phyloP scores from a whole-genome alignment of 371 early-diverging fungal genomes.

The Vairimorpha apis region DNA sequence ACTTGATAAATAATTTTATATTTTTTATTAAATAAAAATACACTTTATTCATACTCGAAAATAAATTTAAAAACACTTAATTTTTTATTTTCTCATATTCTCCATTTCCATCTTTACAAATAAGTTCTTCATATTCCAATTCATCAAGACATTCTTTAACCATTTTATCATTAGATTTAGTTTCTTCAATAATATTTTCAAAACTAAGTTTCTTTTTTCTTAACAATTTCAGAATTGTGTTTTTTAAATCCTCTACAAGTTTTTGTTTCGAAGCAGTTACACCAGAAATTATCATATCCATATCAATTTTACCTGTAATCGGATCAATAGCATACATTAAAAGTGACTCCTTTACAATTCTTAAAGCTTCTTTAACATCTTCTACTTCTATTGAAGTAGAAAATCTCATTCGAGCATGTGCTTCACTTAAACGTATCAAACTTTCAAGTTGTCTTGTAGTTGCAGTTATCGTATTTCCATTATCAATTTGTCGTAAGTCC shows the following conservation, averaged over 20 bases:
- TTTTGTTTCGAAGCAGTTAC: slow-evolving; percentile 59
- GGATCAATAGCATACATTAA: slow-evolving; percentile 92
- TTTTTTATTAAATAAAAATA: no score
- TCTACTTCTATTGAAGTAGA: slow-evolving; percentile 65
- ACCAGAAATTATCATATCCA: slow-evolving; percentile 88
- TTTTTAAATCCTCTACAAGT: slow-evolving; percentile 55
- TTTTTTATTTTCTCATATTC: slow-evolving; percentile 29
- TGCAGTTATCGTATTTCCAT: slow-evolving; percentile 75
- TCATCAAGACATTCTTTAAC: slow-evolving; percentile 43
- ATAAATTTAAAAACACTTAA: no score
- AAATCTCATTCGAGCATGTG: slow-evolving; percentile 84
- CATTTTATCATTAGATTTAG: slow-evolving; percentile 38
- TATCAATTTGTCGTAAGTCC: slow-evolving; percentile 73
- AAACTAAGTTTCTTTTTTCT: slow-evolving; percentile 24
- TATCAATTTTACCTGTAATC: slow-evolving; percentile 86
- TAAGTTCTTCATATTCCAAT: slow-evolving; percentile 45
- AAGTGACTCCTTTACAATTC: slow-evolving; percentile 79
- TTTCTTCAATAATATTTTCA: slow-evolving; percentile 18
- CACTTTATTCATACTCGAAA: no score
- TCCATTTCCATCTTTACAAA: neutral
- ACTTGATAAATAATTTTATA: neutral
- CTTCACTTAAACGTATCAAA: slow-evolving; percentile 93
- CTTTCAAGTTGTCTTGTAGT: slow-evolving; percentile 97
- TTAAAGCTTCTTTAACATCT: slow-evolving; percentile 75
- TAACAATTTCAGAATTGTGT: slow-evolving; percentile 46